Evolutionary conservation across 2,329 filamentous ascomycete species (phyloP).

Genomic region (Phyllosticta citrichinensis): DNA sequence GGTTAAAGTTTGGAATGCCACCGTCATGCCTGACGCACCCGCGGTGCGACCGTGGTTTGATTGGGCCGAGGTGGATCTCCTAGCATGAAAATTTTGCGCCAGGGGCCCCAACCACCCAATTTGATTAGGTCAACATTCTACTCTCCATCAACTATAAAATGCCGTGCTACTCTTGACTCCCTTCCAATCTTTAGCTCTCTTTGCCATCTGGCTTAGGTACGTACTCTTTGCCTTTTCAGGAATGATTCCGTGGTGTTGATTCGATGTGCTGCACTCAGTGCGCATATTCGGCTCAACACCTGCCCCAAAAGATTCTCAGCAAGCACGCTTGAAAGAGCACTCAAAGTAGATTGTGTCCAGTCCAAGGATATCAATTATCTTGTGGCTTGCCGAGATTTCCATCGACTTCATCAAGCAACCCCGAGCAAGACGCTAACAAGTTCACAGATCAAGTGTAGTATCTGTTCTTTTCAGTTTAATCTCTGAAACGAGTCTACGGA

Average conservation of each 20-base stretch:
- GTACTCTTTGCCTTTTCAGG: no score
- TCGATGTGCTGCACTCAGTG: no score
- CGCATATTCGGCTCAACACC: no score
- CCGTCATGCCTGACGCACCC: neutral
- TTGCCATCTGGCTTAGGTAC: slow-evolving; percentile 52
- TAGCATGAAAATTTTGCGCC: neutral
- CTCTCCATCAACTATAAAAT: neutral
- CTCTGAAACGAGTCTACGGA: slow-evolving; percentile 73
- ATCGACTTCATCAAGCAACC: no score
- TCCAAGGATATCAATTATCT: no score
- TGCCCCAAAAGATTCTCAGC: no score
- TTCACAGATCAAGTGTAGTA: slow-evolving; percentile 74
- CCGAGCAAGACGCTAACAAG: no score
- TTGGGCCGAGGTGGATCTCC: neutral
- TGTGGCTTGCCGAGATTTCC: no score
- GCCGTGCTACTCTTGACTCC: slow-evolving; percentile 13
- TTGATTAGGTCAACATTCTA: neutral
- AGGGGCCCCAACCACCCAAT: neutral
- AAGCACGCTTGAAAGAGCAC: no score
- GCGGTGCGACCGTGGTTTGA: neutral
- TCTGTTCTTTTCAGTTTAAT: slow-evolving; percentile 98
- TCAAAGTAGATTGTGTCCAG: no score
- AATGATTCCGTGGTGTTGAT: no score
- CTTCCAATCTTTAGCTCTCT: slow-evolving; percentile 40
- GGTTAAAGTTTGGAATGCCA: no score